Base-by-base conservation (phyloP, 495 filamentous ascomycete genomes). In the Lasiosphaeria miniovina region DNA sequence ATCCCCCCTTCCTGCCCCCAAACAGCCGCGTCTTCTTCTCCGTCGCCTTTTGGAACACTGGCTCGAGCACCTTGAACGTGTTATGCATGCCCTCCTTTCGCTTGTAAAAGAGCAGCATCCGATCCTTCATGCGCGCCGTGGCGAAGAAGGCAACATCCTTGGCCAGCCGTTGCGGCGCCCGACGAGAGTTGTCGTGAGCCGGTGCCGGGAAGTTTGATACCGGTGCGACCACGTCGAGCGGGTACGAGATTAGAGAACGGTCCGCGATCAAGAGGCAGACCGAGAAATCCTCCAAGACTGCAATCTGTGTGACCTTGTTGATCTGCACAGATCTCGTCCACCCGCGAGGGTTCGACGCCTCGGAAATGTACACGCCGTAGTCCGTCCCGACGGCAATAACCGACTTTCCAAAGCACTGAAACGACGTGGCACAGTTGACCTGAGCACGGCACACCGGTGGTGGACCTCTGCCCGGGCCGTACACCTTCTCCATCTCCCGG, bases 341-440 rank as follows among this genome's bases (percentile, higher is more conserved):
- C 10, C 90, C 90, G 60, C 95, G 83, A 33, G 93, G 90, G 64
- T 97, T 91, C 54, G 86, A 85, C 24, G 88, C 83, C 65, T 93
- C 89, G 6, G 92, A 88, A 43, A 94, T 86, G 69, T 87, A 98
- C 3, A 99, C 91, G 24, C 95, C 94, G 71, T 87, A 90, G 69
- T 99, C 94, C 0, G 95, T 97, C 49, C 94, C 94, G 64, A 99
- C 88, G 15, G 94, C 95, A 53, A 96, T 86, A 88, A 97, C 92
- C 41, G 88, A 84, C 64, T 87, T 90, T 4, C 90, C 91, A 63
- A 84, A 84, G 5, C 87, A 87, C 14, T 84, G 87, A 73, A 98
- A 99, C 4, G 88, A 83, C 11, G 93, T 96, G 15, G 94, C 90
- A 73, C 94, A 99, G 69, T 98, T 92, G 58, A 99, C 92, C 14